Percentiles rank a stretch among this genome's conserved stretches.
These are phyloP conservation scores for Alternaria viburni DNA, from an alignment of 2,329 filamentous ascomycete species.

Conservation along the genomic window DNA sequence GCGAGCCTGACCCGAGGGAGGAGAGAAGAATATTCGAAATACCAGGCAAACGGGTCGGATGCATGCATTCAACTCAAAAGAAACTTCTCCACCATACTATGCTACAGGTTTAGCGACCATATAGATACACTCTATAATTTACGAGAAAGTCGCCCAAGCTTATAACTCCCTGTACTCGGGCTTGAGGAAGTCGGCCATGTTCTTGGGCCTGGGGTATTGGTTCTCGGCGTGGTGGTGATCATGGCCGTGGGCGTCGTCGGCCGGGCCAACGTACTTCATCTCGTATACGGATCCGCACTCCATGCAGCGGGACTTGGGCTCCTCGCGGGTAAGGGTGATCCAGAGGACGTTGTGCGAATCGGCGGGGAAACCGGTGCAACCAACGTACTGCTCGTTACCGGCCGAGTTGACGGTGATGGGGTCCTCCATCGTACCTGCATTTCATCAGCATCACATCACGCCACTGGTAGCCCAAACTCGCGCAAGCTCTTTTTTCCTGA, in stretches of 20 bases:
- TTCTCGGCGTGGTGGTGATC: slow-evolving; percentile 51
- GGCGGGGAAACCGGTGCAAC: slow-evolving; percentile 91
- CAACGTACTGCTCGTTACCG: slow-evolving; percentile 94
- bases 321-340: slow-evolving; percentile 86
- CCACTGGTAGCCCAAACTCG: background rate
- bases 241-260: slow-evolving; percentile 73
- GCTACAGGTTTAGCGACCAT: slow-evolving; percentile 39
- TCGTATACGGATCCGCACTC: slow-evolving; percentile 97
- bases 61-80: slow-evolving; percentile 15
- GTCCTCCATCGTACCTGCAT: slow-evolving; percentile 80
- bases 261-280: slow-evolving; percentile 93
- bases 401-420: slow-evolving; percentile 87
- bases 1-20: background rate
- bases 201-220: slow-evolving; percentile 77
- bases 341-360: slow-evolving; percentile 92
- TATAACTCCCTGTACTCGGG: slow-evolving; percentile 83
- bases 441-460: slow-evolving; percentile 23
- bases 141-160: slow-evolving; percentile 13
- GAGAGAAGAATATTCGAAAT: background rate
- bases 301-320: slow-evolving; percentile 91
- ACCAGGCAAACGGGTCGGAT: background rate
- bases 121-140: slow-evolving; percentile 39
- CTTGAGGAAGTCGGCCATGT: slow-evolving; percentile 94
- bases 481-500: background rate
- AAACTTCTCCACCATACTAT: slow-evolving; percentile 37